Percentiles rank a stretch among this genome's conserved stretches.
phyloP scores from a whole-genome alignment of 768 basidiomycete genomes.

The Lactarius hengduanensis region DNA sequence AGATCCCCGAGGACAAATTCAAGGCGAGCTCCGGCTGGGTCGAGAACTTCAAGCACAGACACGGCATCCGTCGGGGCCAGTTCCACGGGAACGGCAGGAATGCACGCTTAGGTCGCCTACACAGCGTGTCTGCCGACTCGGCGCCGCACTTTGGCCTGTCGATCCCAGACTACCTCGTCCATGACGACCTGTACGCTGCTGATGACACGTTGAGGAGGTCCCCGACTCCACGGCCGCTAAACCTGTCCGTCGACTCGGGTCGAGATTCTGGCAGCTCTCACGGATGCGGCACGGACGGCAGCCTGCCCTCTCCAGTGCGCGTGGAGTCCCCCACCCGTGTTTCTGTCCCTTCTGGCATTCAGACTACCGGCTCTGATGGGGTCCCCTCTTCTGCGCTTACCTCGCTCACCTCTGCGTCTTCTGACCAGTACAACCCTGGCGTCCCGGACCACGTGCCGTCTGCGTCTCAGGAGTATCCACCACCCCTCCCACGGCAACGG shows the following conservation, averaged over 20 bases:
- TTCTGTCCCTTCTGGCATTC: constrained; percentile 20
- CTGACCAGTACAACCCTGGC: constrained; percentile 22
- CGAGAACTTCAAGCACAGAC: constrained; percentile 86
- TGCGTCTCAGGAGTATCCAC: constrained; percentile 19
- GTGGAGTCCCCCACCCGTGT: constrained; percentile 17
- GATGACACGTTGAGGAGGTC: constrained; percentile 28
- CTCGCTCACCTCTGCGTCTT: constrained; percentile 22
- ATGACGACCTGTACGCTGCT: constrained; percentile 22
- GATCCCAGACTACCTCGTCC: constrained; percentile 26
- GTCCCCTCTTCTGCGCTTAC: constrained; percentile 22
- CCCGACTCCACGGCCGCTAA: constrained; percentile 23
- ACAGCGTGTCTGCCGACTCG: constrained; percentile 14
- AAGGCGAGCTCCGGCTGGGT: constrained; percentile 93
- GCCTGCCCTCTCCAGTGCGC: constrained; percentile 20
- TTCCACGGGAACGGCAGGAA: constrained; percentile 47
- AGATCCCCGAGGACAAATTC: constrained; percentile 69
- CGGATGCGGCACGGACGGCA: constrained; percentile 23
- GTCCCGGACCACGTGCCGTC: constrained; percentile 24
- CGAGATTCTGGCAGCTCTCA: constrained; percentile 14
- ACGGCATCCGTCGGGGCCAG: constrained; percentile 67
- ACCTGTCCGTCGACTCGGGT: constrained; percentile 20
- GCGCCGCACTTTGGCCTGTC: constrained; percentile 23
- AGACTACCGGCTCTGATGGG: constrained; percentile 19
- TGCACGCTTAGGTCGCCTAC: constrained; percentile 23
- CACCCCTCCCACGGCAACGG: constrained; percentile 18